Evolutionary conservation across 305 asterid genomes (phyloP).

Genomic region (Rubia balearica): DNA sequence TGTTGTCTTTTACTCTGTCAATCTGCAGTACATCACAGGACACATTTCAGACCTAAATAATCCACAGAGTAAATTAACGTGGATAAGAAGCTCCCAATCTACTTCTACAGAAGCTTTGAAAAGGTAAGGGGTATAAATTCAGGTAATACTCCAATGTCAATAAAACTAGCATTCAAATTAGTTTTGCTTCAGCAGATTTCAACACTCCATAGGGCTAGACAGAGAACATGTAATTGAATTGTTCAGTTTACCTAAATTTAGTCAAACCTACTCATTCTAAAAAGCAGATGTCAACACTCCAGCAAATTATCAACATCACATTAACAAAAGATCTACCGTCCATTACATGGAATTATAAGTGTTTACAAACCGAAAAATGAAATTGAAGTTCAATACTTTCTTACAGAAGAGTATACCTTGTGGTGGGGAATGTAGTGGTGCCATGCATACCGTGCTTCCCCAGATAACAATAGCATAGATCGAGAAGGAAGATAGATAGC

Average conservation of each 20-base stretch:
- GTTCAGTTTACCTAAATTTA: not conserved
- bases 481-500: constrained; percentile 93
- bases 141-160: not conserved
- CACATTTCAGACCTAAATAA: not conserved
- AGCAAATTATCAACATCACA: not conserved
- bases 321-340: not conserved
- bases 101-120: not conserved
- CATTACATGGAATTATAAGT: not conserved
- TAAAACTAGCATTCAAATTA: not conserved
- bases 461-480: constrained; percentile 71
- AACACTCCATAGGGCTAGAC: not conserved
- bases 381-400: not conserved
- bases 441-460: constrained; percentile 95
- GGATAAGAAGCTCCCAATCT: constrained; percentile 2
- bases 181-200: not conserved
- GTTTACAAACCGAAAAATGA: not conserved
- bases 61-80: not conserved
- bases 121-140: not conserved
- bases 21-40: constrained; percentile 34
- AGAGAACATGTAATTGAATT: not conserved
- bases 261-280: not conserved
- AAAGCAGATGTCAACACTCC: not conserved
- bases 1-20: constrained; percentile 63
- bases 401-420: constrained; percentile 42
- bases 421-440: constrained; percentile 99